Base-by-base conservation (phyloP, 257 asterid genomes). In the Lantana camara region DNA sequence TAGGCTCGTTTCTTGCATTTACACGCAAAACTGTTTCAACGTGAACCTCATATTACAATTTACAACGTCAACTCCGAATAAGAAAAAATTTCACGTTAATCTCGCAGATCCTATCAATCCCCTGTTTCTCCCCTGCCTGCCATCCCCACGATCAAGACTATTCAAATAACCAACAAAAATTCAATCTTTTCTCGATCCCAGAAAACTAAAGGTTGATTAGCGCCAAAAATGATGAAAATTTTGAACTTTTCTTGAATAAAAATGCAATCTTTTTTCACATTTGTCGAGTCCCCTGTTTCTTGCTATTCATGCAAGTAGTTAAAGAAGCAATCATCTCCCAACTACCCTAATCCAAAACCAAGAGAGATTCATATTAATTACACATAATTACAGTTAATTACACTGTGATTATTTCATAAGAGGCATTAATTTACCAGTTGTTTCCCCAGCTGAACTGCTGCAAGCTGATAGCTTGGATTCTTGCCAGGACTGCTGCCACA, bases 401-500 rank as follows among this genome's bases (percentile, higher is more conserved):
- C 4, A 30, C 4, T 3, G 35, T 30, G 35, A 30, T 30, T 2
- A 30, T 7, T 30, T 30, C 3, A 30, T 2, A 30, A 30, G 35
- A 30, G 7, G 35, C 15, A 10, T 22, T 37, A 5, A 3, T 2
- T 20, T 80, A 88, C 96, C 95, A 89, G 65, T 70, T 83, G 82
- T 58, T 82, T 80, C 3, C 84, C 96, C 9, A 89, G 96, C 44
- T 89, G 95, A 41, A 80, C 77, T 14, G 96, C 95, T 0, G 95
- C 92, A 54, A 84, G 71, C 68, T 86, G 93, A 47, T 89, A 89
- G 63, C 80, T 82, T 7, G 95, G 90, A 15, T 77, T 89, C 74
- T 89, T 89, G 32, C 96, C 96, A 0, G 92, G 87, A 70, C 96
- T 89, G 79, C 95, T 86, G 5, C 95, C 95, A 67, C 96, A 89